Conservation (phyloP, 129 eudicot species). For the Flaveria bidentis region DNA sequence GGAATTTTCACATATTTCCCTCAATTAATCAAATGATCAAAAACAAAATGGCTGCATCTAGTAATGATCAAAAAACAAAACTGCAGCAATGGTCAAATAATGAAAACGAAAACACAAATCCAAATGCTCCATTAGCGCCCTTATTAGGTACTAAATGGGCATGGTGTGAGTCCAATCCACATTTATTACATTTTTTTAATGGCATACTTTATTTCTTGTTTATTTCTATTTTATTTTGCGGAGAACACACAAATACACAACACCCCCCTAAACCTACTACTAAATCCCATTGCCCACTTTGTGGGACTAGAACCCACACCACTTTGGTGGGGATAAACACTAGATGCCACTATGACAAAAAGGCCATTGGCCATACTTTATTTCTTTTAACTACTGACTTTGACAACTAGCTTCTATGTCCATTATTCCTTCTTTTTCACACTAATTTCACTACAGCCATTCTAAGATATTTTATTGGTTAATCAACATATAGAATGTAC, state of each 20-base stretch:
- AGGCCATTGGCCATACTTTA: neutral
- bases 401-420: neutral
- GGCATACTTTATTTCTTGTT: neutral
- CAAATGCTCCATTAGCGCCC: neutral
- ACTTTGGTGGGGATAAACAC: no score
- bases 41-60: neutral
- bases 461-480: neutral
- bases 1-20: neutral
- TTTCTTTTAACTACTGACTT: slow-evolving; percentile 4
- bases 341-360: no score
- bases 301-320: no score
- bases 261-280: no score
- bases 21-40: neutral
- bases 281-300: no score
- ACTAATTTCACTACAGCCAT: neutral
- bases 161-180: neutral
- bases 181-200: neutral
- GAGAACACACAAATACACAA: no score
- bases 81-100: neutral
- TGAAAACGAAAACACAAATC: neutral
- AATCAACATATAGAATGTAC: neutral
- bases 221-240: no score
- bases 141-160: neutral
- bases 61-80: neutral
- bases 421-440: slow-evolving; percentile 3